A percentile compares a stretch with the other conserved stretches of the same genome.
Conservation (phyloP, 176 grass and related monocot genomes). For the Oryza officinalis region DNA sequence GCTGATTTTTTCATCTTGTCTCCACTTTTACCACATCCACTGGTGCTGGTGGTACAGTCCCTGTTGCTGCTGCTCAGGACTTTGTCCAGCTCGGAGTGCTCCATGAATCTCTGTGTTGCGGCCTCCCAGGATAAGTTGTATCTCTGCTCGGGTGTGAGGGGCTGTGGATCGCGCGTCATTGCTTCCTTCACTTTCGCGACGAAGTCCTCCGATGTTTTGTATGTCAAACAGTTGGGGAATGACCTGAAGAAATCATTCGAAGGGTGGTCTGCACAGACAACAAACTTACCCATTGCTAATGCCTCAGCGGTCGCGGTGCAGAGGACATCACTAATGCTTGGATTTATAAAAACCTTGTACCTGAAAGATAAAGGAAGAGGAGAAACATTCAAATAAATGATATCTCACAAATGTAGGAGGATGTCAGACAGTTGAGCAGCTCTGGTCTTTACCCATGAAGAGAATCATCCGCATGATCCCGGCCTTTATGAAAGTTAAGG, state of each 20-base stretch:
- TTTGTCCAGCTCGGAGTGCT: conserved; percentile 80
- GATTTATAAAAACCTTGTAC: conserved; percentile 95
- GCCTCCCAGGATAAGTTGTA: conserved; percentile 94
- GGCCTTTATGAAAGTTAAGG: conserved; percentile 85
- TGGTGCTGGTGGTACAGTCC: not conserved
- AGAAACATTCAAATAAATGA: conserved; percentile 3
- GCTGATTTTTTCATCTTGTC: conserved; percentile 54
- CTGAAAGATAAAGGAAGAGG: conserved; percentile 44
- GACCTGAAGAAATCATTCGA: conserved; percentile 93
- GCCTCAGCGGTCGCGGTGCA: conserved; percentile 89
- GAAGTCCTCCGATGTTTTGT: conserved; percentile 81
- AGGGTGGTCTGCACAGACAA: conserved; percentile 82
- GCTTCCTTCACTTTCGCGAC: conserved; percentile 76
- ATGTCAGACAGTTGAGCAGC: not conserved
- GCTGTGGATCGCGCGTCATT: conserved; percentile 73
- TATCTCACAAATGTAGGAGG: not conserved
- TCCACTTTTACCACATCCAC: not conserved
- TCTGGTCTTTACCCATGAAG: conserved; percentile 73
- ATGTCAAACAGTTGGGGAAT: conserved; percentile 81
- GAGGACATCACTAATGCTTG: conserved; percentile 82
- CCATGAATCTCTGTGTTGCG: conserved; percentile 84
- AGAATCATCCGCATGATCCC: conserved; percentile 90
- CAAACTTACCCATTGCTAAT: conserved; percentile 86
- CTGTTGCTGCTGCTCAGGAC: conserved; percentile 42
- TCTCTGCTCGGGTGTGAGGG: conserved; percentile 69